Conservation (phyloP, 1,284 basidiomycete genomes). For the Cryptococcus sp. region DNA sequence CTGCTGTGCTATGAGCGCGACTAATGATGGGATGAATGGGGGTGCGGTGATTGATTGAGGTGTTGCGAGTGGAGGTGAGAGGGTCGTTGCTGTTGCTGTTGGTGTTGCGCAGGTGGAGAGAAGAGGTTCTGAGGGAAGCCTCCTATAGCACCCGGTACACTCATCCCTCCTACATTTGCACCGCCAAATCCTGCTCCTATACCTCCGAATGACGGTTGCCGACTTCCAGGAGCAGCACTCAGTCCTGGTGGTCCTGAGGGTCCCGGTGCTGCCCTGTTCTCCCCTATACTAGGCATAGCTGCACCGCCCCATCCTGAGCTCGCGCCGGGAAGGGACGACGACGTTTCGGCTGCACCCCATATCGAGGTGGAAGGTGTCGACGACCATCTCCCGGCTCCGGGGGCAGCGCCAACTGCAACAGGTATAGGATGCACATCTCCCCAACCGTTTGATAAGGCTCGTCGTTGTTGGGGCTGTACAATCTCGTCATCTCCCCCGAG, state of each 20-base stretch:
- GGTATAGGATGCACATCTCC: conserved; percentile 19
- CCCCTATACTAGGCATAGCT: conserved; percentile 17
- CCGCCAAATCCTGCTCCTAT: conserved; percentile 1
- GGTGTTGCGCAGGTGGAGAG: conserved; percentile 17
- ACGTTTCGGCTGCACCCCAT: conserved; percentile 19
- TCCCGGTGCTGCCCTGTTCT: conserved; percentile 9
- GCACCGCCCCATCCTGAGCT: conserved; percentile 16
- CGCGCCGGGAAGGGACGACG: background rate
- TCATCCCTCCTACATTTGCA: conserved; percentile 5
- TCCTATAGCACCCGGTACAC: background rate
- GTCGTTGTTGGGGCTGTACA: conserved; percentile 32
- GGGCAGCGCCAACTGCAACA: conserved; percentile 21
- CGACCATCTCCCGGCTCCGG: conserved; percentile 40
- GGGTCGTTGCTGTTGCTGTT: conserved; percentile 14
- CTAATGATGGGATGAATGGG: conserved; percentile 15
- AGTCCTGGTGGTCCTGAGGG: conserved; percentile 3
- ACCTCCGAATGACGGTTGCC: conserved; percentile 9
- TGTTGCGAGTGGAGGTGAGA: conserved; percentile 15
- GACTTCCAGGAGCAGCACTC: conserved; percentile 2
- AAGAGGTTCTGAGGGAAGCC: conserved; percentile 19
- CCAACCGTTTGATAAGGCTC: conserved; percentile 26
- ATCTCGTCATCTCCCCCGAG: conserved; percentile 45
- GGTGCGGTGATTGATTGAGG: conserved; percentile 9
- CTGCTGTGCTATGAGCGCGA: conserved; percentile 17
- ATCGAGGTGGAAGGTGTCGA: conserved; percentile 26